Evolutionary conservation across 2,329 filamentous ascomycete species (phyloP), one percentile per base, ranked within the genome.

Genomic region (Fusarium virguliforme): DNA sequence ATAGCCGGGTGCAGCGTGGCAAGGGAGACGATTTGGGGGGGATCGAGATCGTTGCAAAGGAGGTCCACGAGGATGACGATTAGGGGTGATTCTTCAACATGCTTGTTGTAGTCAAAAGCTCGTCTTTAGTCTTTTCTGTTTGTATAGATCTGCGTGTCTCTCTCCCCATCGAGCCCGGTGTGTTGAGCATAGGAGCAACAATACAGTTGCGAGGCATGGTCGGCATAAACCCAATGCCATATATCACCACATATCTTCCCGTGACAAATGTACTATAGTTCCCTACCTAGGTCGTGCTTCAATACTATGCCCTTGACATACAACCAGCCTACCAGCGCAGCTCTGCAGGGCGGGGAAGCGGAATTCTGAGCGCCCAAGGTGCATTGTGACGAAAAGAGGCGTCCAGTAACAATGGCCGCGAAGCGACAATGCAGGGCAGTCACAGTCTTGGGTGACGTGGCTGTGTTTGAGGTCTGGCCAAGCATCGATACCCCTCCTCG

Each of bases 371-470:
- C 4, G 18, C 32, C 15, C 32, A 54, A 24, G 26, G 12, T 53
- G 18, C 30, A 53, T 26, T 53, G 10, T 35, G 30, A 35, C 50
- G 7, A n/a, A 38, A 53, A 22, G 50, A 38, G 30, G 34, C 50
- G 50, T 54, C 50, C 34, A 54, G 50, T 38, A 22, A 38, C 32
- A 54, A 26, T n/a, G 8, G 26, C 26, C 34, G n/a, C 22, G 26
- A 26, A 54, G 32, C 32, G 50, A 54, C 22, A 54, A 24, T 54
- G 50, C 34, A 54, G 50, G 22, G 7, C 13, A 10, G 22, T 28
- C 34, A 26, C 50, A 38, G 13, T 24, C 18, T 18, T 8, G 8
- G 38, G 18, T 18, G 38, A 41, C 38, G 38, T 41, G 38, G 38
- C 38, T 8, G 18, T 18, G 18, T n/a, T 41, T 15, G 38, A 41